phyloP scores from a whole-genome alignment of 1,284 basidiomycete genomes.

The Schizophyllum commune region DNA sequence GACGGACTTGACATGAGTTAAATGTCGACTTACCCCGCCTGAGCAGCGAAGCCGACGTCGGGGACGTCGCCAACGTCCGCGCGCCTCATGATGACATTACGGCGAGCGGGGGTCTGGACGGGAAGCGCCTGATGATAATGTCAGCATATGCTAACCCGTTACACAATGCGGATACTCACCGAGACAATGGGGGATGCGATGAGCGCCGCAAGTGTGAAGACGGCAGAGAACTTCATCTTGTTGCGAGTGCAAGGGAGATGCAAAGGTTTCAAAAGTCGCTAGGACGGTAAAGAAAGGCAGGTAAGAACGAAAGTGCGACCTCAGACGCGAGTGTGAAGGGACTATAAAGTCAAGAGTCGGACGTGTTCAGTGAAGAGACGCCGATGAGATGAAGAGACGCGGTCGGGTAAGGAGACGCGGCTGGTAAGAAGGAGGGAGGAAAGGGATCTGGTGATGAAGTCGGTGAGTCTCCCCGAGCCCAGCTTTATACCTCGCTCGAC shows the following conservation, averaged over 20 bases:
- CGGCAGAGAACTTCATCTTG: conserved; percentile 25
- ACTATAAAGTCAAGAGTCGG: too few species aligned
- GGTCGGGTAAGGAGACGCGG: too few species aligned
- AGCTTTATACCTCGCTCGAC: neutral
- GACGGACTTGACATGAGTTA: neutral
- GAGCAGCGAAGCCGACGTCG: conserved; percentile 32
- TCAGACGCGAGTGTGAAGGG: neutral
- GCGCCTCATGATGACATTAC: conserved; percentile 19
- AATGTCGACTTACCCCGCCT: conserved; percentile 21
- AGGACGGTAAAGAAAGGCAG: neutral
- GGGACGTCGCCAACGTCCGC: conserved; percentile 30
- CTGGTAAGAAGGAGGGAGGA: neutral
- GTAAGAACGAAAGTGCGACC: neutral
- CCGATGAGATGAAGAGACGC: too few species aligned
- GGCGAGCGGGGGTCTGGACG: conserved; percentile 5
- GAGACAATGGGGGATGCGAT: conserved; percentile 15
- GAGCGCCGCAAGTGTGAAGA: conserved; percentile 22
- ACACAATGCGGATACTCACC: conserved; percentile 12
- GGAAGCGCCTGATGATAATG: conserved; percentile 18
- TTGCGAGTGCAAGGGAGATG: neutral
- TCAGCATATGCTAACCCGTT: neutral
- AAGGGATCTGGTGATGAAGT: neutral
- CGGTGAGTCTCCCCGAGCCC: neutral
- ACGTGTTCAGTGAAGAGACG: too few species aligned
- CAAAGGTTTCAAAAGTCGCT: neutral